phyloP scores from a whole-genome alignment of 306 rosid species.

The Dicorynia guianensis region DNA sequence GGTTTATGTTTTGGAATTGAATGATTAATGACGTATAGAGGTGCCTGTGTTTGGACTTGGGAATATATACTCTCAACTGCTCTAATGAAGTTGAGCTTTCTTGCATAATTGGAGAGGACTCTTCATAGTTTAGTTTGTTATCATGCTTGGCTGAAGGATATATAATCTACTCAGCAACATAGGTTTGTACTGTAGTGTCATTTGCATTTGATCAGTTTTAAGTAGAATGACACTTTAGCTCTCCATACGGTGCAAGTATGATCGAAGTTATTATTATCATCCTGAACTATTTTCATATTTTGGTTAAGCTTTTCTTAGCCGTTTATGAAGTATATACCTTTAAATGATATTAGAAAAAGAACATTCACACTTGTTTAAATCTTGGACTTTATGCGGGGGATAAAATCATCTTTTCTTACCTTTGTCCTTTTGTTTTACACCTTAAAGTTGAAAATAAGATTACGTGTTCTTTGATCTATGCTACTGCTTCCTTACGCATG shows the following conservation, averaged over 20 bases:
- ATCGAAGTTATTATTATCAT: not conserved
- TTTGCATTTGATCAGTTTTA: not conserved
- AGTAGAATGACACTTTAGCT: not conserved
- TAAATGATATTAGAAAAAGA: not conserved
- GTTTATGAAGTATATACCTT: not conserved
- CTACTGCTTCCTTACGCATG: slow-evolving; percentile 19
- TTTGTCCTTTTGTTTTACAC: not conserved
- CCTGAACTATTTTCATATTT: not conserved
- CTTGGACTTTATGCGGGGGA: not conserved
- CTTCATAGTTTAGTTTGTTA: not conserved
- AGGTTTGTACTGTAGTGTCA: not conserved
- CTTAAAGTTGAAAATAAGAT: too few relatives aligned
- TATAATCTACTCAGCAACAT: not conserved
- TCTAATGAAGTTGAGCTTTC: not conserved
- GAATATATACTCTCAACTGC: not conserved
- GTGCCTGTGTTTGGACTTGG: not conserved
- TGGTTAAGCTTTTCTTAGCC: not conserved
- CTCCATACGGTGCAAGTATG: not conserved
- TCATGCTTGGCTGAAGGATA: slow-evolving; percentile 7
- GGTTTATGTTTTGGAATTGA: too few relatives aligned
- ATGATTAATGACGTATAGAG: too few relatives aligned
- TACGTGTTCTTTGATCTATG: not conserved
- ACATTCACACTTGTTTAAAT: not conserved
- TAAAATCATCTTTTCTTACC: not conserved
- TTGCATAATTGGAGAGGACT: not conserved